Evolutionary conservation across 2,329 filamentous ascomycete species (phyloP), one percentile per base, ranked within the genome.

Genomic region (Cordyceps farinosa): DNA sequence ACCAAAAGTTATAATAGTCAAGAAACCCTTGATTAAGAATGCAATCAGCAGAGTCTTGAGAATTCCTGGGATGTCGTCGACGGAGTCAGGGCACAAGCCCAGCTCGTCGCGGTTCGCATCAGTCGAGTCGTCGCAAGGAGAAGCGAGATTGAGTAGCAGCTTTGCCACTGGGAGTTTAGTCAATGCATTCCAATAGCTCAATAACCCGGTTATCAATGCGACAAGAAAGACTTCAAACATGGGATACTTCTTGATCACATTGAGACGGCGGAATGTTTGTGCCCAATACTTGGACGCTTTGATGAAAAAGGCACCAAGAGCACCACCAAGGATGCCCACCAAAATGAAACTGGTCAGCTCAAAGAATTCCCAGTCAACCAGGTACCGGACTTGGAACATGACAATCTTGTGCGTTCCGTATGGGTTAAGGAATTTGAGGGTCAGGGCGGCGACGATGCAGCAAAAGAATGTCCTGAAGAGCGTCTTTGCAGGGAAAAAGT

Each of bases 391-490:
- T 74, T 98, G 88, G 74, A 99, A 99, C 71, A 98, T 84, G 69
- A 99, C 95, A 66, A 99, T 96, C 77, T 99, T 98, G 73, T 90
- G 88, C 0, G 93, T 98, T 36, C 94, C 94, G 70, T 98, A 99
- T 0, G 95, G 95, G 70, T 99, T 96, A 44, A 98, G 80, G 68
- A 97, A 97, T 71, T 97, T 97, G 69, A 99, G 81, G 1, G 93
- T 94, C 40, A 99, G 77, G 0, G 95, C 92, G 1, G 95, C 93
- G 38, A 90, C 89, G 69, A 98, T 98, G 76, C 94, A 98, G 79
- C 94, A 98, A 77, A 98, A 98, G 76, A 99, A 99, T 0, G 95
- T 98, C 60, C 95, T 84, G 79, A 99, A 99, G 9, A 99, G 84
- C 0, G 94, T 98, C 78, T 99, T 98, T 6, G 94, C 92, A 0